A percentile compares a stretch with the other conserved stretches of the same genome.
Conservation (phyloP, 495 filamentous ascomycete species). For the Aspergillus sparsus region DNA sequence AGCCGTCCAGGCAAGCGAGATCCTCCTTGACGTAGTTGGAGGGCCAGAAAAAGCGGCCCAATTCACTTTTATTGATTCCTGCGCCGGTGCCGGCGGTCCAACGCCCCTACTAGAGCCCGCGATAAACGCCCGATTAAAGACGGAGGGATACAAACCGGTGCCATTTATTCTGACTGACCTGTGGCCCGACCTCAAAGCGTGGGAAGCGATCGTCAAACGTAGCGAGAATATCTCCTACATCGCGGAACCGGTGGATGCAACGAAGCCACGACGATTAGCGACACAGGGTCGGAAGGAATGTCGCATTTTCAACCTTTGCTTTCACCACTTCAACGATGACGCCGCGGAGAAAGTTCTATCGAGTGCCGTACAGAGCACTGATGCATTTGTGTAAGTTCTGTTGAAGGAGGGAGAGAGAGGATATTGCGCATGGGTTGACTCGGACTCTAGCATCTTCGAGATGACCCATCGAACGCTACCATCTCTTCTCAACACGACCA, state of each 20-base stretch:
- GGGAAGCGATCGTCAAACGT: background rate
- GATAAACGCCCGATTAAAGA: background rate
- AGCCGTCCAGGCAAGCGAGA: background rate
- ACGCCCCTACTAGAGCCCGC: background rate
- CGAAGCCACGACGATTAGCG: background rate
- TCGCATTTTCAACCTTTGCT: background rate
- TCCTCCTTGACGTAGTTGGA: background rate
- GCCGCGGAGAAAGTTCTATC: background rate
- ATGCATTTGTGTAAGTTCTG: background rate
- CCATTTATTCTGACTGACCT: background rate
- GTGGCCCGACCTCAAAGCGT: background rate
- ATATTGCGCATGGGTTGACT: background rate
- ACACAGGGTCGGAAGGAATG: background rate
- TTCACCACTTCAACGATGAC: background rate
- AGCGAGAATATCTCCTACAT: slow-evolving; percentile 2
- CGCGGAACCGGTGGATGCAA: background rate
- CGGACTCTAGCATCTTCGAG: background rate
- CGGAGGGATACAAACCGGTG: background rate
- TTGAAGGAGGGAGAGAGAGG: too few relatives aligned
- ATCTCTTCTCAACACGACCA: background rate
- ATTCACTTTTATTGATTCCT: slow-evolving; percentile 4
- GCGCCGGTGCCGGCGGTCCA: background rate
- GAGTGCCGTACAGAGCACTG: background rate
- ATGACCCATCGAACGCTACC: background rate
- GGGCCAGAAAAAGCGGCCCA: background rate